A percentile compares a stretch with the other conserved stretches of the same genome.
phyloP scores from a whole-genome alignment of 768 basidiomycete species.

The Dacryopinax spathularia region DNA sequence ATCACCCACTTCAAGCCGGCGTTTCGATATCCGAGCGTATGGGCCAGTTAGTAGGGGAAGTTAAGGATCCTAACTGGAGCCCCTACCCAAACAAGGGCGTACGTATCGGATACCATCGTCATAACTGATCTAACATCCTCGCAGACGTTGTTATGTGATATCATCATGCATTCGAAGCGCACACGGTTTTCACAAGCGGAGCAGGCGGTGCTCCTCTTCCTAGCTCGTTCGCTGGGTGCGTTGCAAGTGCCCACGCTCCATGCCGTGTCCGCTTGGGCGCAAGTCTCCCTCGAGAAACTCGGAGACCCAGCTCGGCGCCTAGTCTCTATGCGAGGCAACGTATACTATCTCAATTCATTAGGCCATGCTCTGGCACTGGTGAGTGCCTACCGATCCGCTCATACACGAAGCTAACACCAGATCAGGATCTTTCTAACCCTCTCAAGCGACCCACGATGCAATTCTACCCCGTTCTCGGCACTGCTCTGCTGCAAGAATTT shows the following conservation, averaged over 20 bases:
- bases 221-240: neutral
- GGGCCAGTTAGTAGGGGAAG: too few relatives aligned
- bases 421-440: neutral
- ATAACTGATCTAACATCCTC: too few relatives aligned
- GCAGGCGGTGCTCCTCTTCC: neutral
- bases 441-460: neutral
- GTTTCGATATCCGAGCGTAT: too few relatives aligned
- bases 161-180: neutral
- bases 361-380: neutral
- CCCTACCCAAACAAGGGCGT: too few relatives aligned
- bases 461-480: neutral
- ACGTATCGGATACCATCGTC: too few relatives aligned
- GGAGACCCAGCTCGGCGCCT: neutral
- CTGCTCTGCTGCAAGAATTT: neutral
- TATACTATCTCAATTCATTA: neutral
- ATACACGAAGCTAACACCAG: neutral
- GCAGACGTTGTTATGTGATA: neutral
- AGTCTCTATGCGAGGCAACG: neutral
- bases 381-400: neutral
- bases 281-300: neutral
- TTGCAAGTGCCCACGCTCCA: neutral
- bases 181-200: neutral
- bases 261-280: neutral
- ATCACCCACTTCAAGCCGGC: too few relatives aligned
- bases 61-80: too few relatives aligned